Evolutionary conservation across 768 basidiomycete species (phyloP), one percentile per base, ranked within the genome.

Genomic region (Lenzites betulinus): DNA sequence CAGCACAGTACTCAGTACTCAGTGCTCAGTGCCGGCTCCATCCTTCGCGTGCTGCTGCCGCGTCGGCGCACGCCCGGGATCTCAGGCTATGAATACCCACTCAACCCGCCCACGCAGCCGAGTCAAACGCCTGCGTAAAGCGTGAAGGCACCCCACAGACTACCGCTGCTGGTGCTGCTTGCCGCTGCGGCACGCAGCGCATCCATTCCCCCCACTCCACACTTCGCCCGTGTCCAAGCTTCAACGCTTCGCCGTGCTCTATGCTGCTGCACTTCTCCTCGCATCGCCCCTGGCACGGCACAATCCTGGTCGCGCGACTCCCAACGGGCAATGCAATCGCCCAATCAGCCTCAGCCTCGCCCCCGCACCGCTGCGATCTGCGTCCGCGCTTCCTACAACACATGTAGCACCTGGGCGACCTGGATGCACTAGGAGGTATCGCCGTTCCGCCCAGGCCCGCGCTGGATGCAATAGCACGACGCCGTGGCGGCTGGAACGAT

Each of bases 271-370:
- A 26, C 23, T 39, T 50, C 55, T 50, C 16, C 38, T n/a, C 22
- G 38, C 18, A 13, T 36, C 38, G 3, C 50, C 48, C 42, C 38
- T 42, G 55, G n/a, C n/a, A n/a, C n/a, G n/a, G n/a, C n/a, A 42
- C 47, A 30, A 42, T 33, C 48, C 12, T 22, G 35, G 55, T 50
- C 55, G 55, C 39, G 48, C 55, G 55, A 50, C 55, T 33, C 36
- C 25, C 7, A 20, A 15, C n/a, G 11, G 28, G 20, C 28, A 46
- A 55, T 38, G 46, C 55, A 42, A n/a, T 39, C 33, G 13, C 38
- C 22, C 20, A 25, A 46, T n/a, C 44, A n/a, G 6, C 44, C 48
- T 13, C 18, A 30, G 33, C 26, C 43, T 9, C 20, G 30, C 33
- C n/a, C 20, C 18, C 15, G 13, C 18, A 23, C 43, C 44, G 30